Conservation (phyloP, 352 stramenopile species). For the Globisporangium parvum region DNA sequence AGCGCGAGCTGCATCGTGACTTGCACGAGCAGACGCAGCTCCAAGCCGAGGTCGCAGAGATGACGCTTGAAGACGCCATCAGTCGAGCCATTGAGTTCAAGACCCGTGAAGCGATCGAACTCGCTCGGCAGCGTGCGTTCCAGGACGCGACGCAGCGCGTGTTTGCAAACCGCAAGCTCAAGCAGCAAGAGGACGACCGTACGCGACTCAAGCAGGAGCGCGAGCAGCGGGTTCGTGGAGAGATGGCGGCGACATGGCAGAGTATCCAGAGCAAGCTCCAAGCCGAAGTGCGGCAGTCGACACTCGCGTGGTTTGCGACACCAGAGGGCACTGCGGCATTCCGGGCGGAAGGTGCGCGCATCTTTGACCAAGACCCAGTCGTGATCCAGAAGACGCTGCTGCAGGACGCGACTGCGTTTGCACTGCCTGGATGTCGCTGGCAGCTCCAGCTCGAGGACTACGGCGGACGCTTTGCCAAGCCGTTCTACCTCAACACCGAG, state of each 20-base stretch:
- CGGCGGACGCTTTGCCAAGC: constrained; percentile 45
- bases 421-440: constrained; percentile 40
- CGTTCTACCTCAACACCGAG: constrained; percentile 57
- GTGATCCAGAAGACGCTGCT: constrained; percentile 37
- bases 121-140: constrained; percentile 28
- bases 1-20: constrained; percentile 32
- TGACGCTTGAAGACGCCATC: constrained; percentile 45
- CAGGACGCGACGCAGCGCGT: constrained; percentile 37
- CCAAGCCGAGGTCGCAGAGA: constrained; percentile 22
- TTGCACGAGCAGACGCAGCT: constrained; percentile 22
- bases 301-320: constrained; percentile 37
- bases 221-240: constrained; percentile 10
- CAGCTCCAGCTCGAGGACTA: constrained; percentile 54
- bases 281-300: constrained; percentile 35
- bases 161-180: constrained; percentile 37
- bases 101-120: constrained; percentile 22
- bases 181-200: constrained; percentile 48
- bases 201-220: constrained; percentile 30
- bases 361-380: constrained; percentile 52
- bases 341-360: constrained; percentile 29
- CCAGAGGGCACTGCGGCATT: constrained; percentile 23
- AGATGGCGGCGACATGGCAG: constrained; percentile 38
- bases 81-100: constrained; percentile 23
- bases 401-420: constrained; percentile 23
- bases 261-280: constrained; percentile 35